Evolutionary conservation across 345 rosid species (phyloP).

Genomic region (Sonneratia caseolaris): DNA sequence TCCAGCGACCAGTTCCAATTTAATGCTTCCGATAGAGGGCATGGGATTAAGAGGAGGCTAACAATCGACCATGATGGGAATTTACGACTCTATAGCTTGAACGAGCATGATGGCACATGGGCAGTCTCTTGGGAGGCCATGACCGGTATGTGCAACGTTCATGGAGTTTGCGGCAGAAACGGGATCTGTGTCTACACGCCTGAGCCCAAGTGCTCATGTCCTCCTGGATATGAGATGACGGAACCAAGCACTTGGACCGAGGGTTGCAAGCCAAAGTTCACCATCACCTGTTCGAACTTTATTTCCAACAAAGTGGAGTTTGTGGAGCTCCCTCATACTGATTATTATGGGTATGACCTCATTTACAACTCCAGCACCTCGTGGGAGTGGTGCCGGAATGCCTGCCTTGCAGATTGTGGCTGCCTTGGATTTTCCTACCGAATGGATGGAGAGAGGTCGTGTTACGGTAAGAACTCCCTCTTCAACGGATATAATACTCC

Average conservation of each 20-base stretch:
- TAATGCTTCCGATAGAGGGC: slow-evolving; percentile 27
- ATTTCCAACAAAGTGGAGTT: slow-evolving; percentile 11
- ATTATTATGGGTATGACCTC: slow-evolving; percentile 35
- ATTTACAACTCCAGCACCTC: neutral
- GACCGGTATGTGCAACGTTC: slow-evolving; percentile 24
- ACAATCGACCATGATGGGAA: slow-evolving; percentile 31
- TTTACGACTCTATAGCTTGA: slow-evolving; percentile 31
- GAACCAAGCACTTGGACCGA: slow-evolving; percentile 25
- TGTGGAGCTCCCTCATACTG: slow-evolving; percentile 14
- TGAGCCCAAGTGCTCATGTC: slow-evolving; percentile 31
- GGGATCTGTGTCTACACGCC: slow-evolving; percentile 30
- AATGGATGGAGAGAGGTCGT: slow-evolving; percentile 11
- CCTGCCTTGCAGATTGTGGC: slow-evolving; percentile 9
- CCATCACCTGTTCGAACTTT: slow-evolving; percentile 11
- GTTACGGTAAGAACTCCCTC: slow-evolving; percentile 20
- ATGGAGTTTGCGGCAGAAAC: slow-evolving; percentile 35
- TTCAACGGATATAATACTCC: slow-evolving; percentile 28
- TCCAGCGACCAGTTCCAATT: slow-evolving; percentile 29
- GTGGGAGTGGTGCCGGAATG: slow-evolving; percentile 19
- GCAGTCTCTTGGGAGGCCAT: slow-evolving; percentile 25
- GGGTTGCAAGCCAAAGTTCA: slow-evolving; percentile 39
- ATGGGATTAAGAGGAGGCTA: slow-evolving; percentile 23
- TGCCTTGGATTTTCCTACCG: slow-evolving; percentile 31
- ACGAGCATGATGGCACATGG: slow-evolving; percentile 19
- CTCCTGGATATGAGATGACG: slow-evolving; percentile 24